Conservation (phyloP, 2,329 filamentous ascomycete genomes). For the Beauveria rudraprayagi region DNA sequence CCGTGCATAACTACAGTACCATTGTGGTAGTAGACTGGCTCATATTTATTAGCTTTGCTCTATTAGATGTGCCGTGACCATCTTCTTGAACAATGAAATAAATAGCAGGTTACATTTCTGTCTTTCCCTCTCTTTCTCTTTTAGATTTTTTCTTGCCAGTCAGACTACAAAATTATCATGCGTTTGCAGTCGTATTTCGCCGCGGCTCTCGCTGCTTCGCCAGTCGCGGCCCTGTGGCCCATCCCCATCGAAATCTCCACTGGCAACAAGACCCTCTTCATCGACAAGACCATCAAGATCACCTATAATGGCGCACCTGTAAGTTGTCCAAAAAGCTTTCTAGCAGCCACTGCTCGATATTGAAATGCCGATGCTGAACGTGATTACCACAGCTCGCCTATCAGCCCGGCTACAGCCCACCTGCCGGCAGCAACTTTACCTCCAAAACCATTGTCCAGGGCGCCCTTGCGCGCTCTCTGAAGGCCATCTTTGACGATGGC, state of each 20-base stretch:
- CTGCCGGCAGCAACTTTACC: conserved; percentile 30
- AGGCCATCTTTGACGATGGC: conserved; percentile 57
- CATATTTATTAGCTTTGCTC: neutral
- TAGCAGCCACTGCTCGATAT: no score
- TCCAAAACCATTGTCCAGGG: conserved; percentile 48
- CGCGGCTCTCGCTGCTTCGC: neutral
- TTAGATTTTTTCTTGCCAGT: neutral
- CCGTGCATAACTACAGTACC: no score
- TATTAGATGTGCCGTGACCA: neutral
- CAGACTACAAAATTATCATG: neutral
- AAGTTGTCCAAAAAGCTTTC: conserved; percentile 31
- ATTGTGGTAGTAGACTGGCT: no score
- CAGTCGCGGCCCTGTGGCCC: conserved; percentile 44
- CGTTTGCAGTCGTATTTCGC: neutral
- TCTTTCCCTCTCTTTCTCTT: neutral
- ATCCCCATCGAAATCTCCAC: conserved; percentile 42
- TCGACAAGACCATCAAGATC: conserved; percentile 42
- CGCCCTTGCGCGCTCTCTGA: conserved; percentile 50
- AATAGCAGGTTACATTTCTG: neutral
- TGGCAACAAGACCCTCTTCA: conserved; percentile 45
- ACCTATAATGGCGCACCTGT: conserved; percentile 52
- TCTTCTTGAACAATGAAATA: neutral
- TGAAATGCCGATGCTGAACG: neutral
- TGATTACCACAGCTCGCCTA: conserved; percentile 37
- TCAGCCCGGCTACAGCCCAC: conserved; percentile 35